A percentile compares a stretch with the other conserved stretches of the same genome.
Evolutionary conservation across 805 yeast genomes (phyloP).

Genomic region (Yamadazyma sp.): DNA sequence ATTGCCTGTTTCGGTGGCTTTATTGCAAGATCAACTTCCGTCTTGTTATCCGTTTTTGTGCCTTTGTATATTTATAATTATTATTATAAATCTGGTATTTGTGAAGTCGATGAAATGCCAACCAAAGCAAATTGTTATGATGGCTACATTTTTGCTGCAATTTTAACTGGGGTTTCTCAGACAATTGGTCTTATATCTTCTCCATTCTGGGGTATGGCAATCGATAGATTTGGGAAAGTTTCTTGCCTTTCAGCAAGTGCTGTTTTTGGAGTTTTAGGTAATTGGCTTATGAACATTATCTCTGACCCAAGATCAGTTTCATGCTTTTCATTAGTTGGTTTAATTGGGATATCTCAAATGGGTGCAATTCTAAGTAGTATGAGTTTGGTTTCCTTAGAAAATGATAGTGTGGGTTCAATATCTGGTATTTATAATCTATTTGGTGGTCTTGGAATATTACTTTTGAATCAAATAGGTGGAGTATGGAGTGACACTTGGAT

Average conservation of each 20-base stretch:
- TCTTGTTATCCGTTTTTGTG: conserved; percentile 55
- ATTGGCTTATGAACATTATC: conserved; percentile 27
- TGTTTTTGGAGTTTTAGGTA: conserved; percentile 42
- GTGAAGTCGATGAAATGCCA: conserved; percentile 30
- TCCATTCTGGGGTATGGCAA: conserved; percentile 60
- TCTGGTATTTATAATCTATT: conserved; percentile 67
- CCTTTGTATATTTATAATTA: conserved; percentile 62
- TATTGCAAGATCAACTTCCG: conserved; percentile 62
- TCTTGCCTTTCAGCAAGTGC: conserved; percentile 35
- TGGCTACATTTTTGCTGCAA: conserved; percentile 64
- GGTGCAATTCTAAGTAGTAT: conserved; percentile 61
- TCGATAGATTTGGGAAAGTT: conserved; percentile 41
- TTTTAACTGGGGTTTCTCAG: conserved; percentile 66
- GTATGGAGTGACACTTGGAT: conserved; percentile 53
- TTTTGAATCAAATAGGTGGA: conserved; percentile 63
- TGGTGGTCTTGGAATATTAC: conserved; percentile 66
- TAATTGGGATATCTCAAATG: conserved; percentile 58
- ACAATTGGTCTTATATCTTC: conserved; percentile 55
- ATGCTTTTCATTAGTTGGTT: conserved; percentile 39
- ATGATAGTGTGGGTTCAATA: conserved; percentile 54
- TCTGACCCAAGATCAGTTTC: conserved; percentile 34
- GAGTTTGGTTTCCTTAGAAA: conserved; percentile 42
- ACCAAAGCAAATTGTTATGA: conserved; percentile 46
- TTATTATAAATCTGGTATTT: conserved; percentile 49
- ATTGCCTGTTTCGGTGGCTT: conserved; percentile 61